Evolutionary conservation across 805 yeast genomes (phyloP).

Genomic region (Crinitomyces ghanaensis): DNA sequence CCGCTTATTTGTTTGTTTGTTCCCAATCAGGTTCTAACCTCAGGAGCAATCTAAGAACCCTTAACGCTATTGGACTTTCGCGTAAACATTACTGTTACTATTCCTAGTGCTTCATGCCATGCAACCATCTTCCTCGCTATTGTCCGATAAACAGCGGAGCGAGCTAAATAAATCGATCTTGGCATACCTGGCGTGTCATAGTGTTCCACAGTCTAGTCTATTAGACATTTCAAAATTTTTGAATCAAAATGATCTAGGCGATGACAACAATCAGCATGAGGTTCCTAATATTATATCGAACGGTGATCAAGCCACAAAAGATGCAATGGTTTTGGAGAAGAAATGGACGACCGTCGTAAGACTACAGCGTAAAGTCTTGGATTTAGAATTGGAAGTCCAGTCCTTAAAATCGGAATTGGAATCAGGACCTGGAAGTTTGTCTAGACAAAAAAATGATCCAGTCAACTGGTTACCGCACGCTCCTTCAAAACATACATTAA

Average conservation of each 20-base stretch:
- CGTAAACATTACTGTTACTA: no score
- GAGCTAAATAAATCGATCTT: conserved; percentile 12
- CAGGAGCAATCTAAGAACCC: no score
- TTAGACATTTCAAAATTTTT: no score
- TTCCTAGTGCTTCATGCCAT: no score
- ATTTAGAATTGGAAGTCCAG: conserved; percentile 48
- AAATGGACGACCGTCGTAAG: conserved; percentile 84
- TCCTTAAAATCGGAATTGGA: conserved; percentile 33
- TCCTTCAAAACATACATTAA: conserved; percentile 31
- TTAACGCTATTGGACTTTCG: no score
- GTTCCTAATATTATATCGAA: no score
- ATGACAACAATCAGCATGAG: no score
- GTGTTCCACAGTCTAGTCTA: no score
- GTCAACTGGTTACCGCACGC: conserved; percentile 54
- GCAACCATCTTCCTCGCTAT: conserved; percentile 8
- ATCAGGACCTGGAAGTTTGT: conserved; percentile 17
- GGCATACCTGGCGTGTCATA: conserved; percentile 10
- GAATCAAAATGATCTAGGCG: no score
- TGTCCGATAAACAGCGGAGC: conserved; percentile 11
- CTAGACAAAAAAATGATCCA: conserved; percentile 15
- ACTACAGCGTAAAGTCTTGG: conserved; percentile 59
- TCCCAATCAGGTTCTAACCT: no score
- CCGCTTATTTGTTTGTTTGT: no score
- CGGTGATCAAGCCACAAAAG: conserved; percentile 9
- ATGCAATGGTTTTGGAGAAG: conserved; percentile 40